Evolutionary conservation across 139 green algal species (phyloP), one percentile per base, ranked within the genome.

Genomic region (Spirogloea muscicola): DNA sequence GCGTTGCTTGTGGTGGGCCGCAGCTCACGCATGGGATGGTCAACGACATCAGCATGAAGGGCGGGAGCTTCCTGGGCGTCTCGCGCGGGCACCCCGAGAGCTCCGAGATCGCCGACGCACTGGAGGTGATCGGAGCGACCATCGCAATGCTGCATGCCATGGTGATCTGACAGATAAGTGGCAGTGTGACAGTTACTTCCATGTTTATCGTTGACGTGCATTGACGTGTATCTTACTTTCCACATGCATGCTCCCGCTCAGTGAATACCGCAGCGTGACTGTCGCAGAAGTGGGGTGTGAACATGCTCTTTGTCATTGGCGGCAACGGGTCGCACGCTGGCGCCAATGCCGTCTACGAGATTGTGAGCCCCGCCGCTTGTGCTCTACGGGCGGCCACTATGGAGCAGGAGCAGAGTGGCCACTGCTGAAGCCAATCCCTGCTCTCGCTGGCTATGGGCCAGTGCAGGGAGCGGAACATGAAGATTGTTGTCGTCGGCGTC

Each of bases 271-370:
- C 21, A 55, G 46, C 46, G 46, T 21, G 21, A 31, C 21, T 55
- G 46, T 21, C 40, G 57, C 57, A 96, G 83, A 88, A 96, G 86
- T 91, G 87, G 84, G 94, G 89, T 18, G 86, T 97, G 5, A 91
- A 97, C 86, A 96, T 97, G 90, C 71, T 96, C 34, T 98, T 97
- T 84, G 91, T 97, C 48, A 90, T 97, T 42, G 92, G 92, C 21
- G 93, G 81, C 13, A 76, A 86, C 62, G 81, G 81, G 44, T 76
- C 74, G 3, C 74, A 83, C 39, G 51, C 51, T 0, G 81, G 81
- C 5, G 81, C 81, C 2, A 38, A 78, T 21, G 81, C 74, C n/a
- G 78, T 86, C 39, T 55, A 66, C 42, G 18, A 69, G 7, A 73
- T 80, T 42, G 74, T 73, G 36, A 51, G 70, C n/a, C n/a, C n/a